A percentile compares a stretch with the other conserved stretches of the same genome.
These are phyloP conservation scores for Aspergillus ibericus DNA, from an alignment of 2,329 filamentous ascomycete genomes.

Conservation along the genomic window DNA sequence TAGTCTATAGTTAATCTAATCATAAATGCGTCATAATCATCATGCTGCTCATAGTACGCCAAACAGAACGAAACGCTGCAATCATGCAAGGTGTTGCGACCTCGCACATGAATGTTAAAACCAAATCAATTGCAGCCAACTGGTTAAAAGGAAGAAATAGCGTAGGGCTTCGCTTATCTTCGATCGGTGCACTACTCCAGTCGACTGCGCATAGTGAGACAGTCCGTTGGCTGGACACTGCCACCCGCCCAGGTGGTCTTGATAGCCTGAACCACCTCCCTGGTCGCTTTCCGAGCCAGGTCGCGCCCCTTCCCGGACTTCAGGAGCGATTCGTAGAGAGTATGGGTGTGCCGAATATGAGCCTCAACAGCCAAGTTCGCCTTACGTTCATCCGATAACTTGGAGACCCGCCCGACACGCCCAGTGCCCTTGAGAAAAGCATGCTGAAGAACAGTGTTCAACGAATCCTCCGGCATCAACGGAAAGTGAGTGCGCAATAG, in stretches of 20 bases:
- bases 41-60: not conserved
- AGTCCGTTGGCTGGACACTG: not conserved
- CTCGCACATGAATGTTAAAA: not conserved
- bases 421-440: conserved; percentile 44
- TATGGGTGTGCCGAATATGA: conserved; percentile 46
- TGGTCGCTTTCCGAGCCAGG: conserved; percentile 34
- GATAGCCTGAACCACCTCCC: conserved; percentile 29
- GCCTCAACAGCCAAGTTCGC: conserved; percentile 44
- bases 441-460: conserved; percentile 37
- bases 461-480: conserved; percentile 34
- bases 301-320: conserved; percentile 24
- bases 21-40: not conserved
- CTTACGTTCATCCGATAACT: conserved; percentile 34
- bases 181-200: not conserved
- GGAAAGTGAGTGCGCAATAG: conserved; percentile 38
- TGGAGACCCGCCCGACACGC: conserved; percentile 41
- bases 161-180: not conserved
- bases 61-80: not conserved
- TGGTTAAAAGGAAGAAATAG: not conserved
- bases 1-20: not conserved
- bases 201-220: not conserved
- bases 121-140: not conserved
- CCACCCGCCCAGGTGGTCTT: conserved; percentile 34
- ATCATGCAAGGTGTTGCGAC: not conserved
- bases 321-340: conserved; percentile 41